Evolutionary conservation across 75 land plant species (phyloP).

Genomic region (Adiantum capillusveneris): DNA sequence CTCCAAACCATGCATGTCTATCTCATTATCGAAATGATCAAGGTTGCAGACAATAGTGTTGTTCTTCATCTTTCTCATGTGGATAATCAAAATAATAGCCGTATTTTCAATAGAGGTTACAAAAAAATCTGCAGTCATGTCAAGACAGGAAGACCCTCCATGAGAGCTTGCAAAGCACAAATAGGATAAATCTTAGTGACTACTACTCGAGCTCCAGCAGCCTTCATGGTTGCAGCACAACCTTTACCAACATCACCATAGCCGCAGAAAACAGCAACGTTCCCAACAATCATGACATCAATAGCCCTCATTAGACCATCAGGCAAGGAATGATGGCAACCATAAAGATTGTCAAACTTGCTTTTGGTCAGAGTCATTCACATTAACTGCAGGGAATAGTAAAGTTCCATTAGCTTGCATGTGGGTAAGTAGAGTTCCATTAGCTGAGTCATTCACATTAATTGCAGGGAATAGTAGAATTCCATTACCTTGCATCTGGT

Average conservation of each 20-base stretch:
- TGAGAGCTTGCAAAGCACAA: not conserved
- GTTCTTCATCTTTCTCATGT: constrained; percentile 95
- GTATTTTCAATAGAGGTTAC: constrained; percentile 91
- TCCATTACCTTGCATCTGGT: constrained; percentile 79
- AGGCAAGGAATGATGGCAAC: constrained; percentile 73
- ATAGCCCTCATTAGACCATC: constrained; percentile 76
- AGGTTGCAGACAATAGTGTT: constrained; percentile 88
- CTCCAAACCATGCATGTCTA: constrained; percentile 79
- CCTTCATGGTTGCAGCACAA: constrained; percentile 44
- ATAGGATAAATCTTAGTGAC: not conserved
- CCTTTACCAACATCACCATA: constrained; percentile 49
- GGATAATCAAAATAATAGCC: constrained; percentile 81
- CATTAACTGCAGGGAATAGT: no score
- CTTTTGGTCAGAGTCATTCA: not conserved
- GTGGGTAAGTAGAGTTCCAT: no score
- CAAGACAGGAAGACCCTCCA: not conserved
- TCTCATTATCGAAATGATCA: constrained; percentile 93
- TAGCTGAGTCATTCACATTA: constrained; percentile 87
- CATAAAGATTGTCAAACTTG: constrained; percentile 86
- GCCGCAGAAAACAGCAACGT: constrained; percentile 70
- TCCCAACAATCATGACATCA: constrained; percentile 72
- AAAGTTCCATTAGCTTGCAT: not conserved
- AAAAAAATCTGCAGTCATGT: constrained; percentile 60
- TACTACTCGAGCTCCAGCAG: not conserved
- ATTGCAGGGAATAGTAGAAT: constrained; percentile 73